These are phyloP conservation scores for Hericium erinaceus DNA, from an alignment of 768 basidiomycete species.

Conservation along the genomic window DNA sequence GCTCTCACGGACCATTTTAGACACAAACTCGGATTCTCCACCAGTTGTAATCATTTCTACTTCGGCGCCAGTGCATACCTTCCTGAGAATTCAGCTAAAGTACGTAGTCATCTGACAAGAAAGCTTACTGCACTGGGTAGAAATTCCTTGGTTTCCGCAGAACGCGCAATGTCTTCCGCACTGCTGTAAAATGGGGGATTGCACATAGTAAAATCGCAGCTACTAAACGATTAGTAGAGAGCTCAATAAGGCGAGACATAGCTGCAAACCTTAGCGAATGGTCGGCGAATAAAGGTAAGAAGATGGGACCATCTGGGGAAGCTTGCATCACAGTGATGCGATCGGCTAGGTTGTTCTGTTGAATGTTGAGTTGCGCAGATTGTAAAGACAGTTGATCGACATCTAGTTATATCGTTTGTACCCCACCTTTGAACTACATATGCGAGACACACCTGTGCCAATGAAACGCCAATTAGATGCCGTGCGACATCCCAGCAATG, in stretches of 20 bases:
- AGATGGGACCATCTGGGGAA: slow-evolving; percentile 30
- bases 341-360: slow-evolving; percentile 41
- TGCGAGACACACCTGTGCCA: slow-evolving; percentile 49
- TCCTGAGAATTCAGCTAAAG: slow-evolving; percentile 18
- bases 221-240: slow-evolving; percentile 14
- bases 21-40: slow-evolving; percentile 77
- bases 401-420: slow-evolving; percentile 36
- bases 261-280: too few relatives aligned
- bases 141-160: slow-evolving; percentile 53
- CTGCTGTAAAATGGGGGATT: slow-evolving; percentile 95
- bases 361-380: slow-evolving; percentile 49
- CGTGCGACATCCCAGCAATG: slow-evolving; percentile 57
- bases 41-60: slow-evolving; percentile 87
- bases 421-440: neutral
- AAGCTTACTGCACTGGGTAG: slow-evolving; percentile 60
- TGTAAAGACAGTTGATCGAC: slow-evolving; percentile 54
- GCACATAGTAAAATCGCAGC: slow-evolving; percentile 82
- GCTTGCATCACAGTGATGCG: slow-evolving; percentile 41
- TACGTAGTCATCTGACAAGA: neutral
- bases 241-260: neutral
- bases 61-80: slow-evolving; percentile 78
- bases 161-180: slow-evolving; percentile 50
- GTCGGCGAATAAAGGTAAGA: slow-evolving; percentile 17
- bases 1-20: slow-evolving; percentile 72
- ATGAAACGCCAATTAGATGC: slow-evolving; percentile 48